Evolutionary conservation across 805 yeast genomes (phyloP).

Genomic region (Zygotorulaspora florentina): DNA sequence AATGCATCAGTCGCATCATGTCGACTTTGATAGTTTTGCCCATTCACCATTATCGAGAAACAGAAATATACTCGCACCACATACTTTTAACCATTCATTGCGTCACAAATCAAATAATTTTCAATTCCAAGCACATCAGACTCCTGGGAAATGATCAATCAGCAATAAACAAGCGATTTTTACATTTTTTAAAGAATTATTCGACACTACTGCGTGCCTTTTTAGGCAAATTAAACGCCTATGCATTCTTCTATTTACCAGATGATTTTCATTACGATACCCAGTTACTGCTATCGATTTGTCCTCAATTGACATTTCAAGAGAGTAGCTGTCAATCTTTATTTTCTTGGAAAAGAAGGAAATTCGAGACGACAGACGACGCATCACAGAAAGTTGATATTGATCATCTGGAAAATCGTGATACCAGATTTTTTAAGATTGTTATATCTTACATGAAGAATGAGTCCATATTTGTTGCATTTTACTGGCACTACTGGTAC

Average conservation of each 20-base stretch:
- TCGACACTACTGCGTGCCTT: conserved; percentile 27
- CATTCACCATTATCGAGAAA: conserved; percentile 10
- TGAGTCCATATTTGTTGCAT: conserved; percentile 26
- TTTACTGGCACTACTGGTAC: conserved; percentile 35
- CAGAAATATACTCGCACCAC: conserved; percentile 26
- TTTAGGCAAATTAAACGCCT: conserved; percentile 32
- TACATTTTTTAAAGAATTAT: conserved; percentile 18
- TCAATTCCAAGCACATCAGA: conserved; percentile 21
- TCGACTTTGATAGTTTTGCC: conserved; percentile 21
- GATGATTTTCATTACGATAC: conserved; percentile 28
- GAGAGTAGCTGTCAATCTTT: conserved; percentile 2
- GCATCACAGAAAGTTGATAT: conserved; percentile 4
- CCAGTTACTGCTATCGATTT: conserved; percentile 14
- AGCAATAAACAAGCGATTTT: neutral
- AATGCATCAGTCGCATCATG: conserved; percentile 34
- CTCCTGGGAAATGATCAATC: conserved; percentile 1
- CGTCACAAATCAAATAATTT: conserved; percentile 25
- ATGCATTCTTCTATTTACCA: conserved; percentile 29
- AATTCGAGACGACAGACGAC: conserved; percentile 8
- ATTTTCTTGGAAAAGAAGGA: conserved; percentile 27
- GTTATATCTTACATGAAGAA: conserved; percentile 32
- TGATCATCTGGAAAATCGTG: conserved; percentile 14
- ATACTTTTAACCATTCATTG: conserved; percentile 27
- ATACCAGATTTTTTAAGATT: conserved; percentile 23
- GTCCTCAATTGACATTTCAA: conserved; percentile 10